These are phyloP conservation scores for Colletotrichum gloeosporioides DNA, from an alignment of 2,329 filamentous ascomycete genomes.

Conservation along the genomic window DNA sequence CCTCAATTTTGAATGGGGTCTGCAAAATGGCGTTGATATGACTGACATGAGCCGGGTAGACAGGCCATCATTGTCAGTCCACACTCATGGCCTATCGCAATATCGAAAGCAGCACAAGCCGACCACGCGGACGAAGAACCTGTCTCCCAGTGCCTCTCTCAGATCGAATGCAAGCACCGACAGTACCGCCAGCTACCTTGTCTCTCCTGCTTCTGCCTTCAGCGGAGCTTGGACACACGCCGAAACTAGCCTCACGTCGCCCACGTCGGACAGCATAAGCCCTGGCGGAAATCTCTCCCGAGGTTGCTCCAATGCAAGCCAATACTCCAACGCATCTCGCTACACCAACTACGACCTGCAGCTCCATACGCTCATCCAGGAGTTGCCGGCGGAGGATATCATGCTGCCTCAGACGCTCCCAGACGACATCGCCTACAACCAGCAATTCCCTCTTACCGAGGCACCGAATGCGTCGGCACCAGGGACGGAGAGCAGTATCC, in stretches of 20 bases:
- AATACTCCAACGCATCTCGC: conserved; percentile 26
- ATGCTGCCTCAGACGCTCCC: conserved; percentile 31
- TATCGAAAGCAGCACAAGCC: conserved; percentile 30
- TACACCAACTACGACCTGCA: conserved; percentile 22
- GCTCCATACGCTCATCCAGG: conserved; percentile 38
- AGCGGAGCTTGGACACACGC: conserved; percentile 45
- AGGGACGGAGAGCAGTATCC: conserved; percentile 40
- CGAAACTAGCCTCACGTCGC: conserved; percentile 51
- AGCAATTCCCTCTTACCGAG: conserved; percentile 41
- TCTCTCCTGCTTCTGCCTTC: conserved; percentile 55
- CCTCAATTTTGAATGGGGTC: conserved; percentile 11
- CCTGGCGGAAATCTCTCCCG: conserved; percentile 34
- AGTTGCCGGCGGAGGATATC: conserved; percentile 49
- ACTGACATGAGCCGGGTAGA: conserved; percentile 20
- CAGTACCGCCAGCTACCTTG: conserved; percentile 43
- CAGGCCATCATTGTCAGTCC: conserved; percentile 43
- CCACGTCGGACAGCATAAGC: conserved; percentile 44
- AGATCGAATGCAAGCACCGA: conserved; percentile 47
- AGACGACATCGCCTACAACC: conserved; percentile 35
- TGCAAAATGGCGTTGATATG: conserved; percentile 19
- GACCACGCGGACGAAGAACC: conserved; percentile 42
- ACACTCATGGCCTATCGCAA: conserved; percentile 40
- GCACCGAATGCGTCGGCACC: conserved; percentile 36
- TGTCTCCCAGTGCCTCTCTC: conserved; percentile 54
- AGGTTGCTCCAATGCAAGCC: conserved; percentile 26